Base-by-base conservation (phyloP, 371 early-diverging fungal genomes). In the Mucor circinelloides region DNA sequence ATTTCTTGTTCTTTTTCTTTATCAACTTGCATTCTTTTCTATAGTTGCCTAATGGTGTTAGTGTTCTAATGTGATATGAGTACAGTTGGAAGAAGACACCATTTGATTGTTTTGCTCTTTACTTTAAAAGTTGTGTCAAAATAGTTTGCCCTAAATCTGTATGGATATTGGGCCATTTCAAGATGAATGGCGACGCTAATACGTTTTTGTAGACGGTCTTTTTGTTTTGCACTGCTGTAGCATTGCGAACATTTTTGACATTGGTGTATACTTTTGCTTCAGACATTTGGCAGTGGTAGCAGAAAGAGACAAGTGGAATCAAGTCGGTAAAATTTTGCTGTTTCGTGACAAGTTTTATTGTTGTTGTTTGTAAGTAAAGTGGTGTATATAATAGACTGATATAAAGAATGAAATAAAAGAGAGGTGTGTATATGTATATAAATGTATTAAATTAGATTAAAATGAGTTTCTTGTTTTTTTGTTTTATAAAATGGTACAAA, bases 101-200 rank as follows among this genome's bases (percentile, higher is more conserved):
- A 52, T 56, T 54, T 56, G 56, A 31, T n/a, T 56, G 32, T 56
- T 32, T 5, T 13, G 1, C 19, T 15, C 17, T 1, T 34, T 80
- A 78, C 81, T 55, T 60, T 58, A 74, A 44, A 10, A 81, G 62
- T 21, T 69, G 36, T 9, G 44, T 44, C n/a, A 76, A 40, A 23
- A 76, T 66, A 0, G 68, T 59, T 9, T 75, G 48, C 13, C 65
- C 69, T 0, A 70, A 46, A n/a, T 75, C 70, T 8, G 71, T 52
- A n/a, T 71, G 58, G 6, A 71, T 27, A 10, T 59, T 59, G 9
- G 77, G 77, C 81, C 81, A 81, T 59, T 76, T 76, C n/a, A 78
- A 28, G 25, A 64, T 40, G 57, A 73, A 78, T 12, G 81, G 81
- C 6, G 76, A 70, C 38, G 62, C 71, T 8, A 81, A 25, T 3